These are phyloP conservation scores for Picochlorum sp. DNA, from an alignment of 139 green algal species.

Conservation along the genomic window DNA sequence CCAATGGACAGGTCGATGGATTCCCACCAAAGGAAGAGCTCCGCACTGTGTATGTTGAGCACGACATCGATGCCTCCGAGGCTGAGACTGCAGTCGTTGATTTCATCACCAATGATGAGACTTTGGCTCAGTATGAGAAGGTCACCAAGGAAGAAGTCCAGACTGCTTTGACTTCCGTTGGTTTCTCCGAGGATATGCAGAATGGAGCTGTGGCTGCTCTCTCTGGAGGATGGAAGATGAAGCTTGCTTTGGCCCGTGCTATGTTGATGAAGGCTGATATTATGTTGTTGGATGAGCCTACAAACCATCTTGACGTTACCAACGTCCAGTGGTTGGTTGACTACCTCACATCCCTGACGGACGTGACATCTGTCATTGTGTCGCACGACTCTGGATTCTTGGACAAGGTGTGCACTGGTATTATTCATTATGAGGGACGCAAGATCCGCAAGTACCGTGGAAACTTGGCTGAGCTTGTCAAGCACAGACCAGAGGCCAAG, in stretches of 20 bases:
- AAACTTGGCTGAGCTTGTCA: conserved; percentile 87
- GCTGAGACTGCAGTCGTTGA: conserved; percentile 52
- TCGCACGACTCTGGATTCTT: conserved; percentile 86
- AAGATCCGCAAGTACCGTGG: conserved; percentile 77
- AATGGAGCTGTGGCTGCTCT: conserved; percentile 53
- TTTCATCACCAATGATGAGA: conserved; percentile 52
- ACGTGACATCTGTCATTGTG: conserved; percentile 73
- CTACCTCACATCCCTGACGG: conserved; percentile 55
- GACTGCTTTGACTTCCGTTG: conserved; percentile 54
- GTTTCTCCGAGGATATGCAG: conserved; percentile 65
- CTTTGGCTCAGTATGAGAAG: conserved; percentile 7
- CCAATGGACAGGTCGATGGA: conserved; percentile 81
- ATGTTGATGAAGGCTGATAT: conserved; percentile 86
- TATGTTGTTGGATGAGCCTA: conserved; percentile 83
- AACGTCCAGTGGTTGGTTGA: conserved; percentile 78
- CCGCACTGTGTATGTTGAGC: conserved; percentile 81
- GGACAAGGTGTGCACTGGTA: conserved; percentile 75
- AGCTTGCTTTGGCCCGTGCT: conserved; percentile 72
- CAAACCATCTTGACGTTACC: conserved; percentile 76
- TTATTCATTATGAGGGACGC: conserved; percentile 82
- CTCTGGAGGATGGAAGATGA: conserved; percentile 87
- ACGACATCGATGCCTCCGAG: conserved; percentile 74
- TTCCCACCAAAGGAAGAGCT: conserved; percentile 78
- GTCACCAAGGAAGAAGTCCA: conserved; percentile 35
- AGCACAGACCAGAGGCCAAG: conserved; percentile 71